Conservation (phyloP, 2,329 filamentous ascomycete genomes). For the Hirsutella rhossiliensis region DNA sequence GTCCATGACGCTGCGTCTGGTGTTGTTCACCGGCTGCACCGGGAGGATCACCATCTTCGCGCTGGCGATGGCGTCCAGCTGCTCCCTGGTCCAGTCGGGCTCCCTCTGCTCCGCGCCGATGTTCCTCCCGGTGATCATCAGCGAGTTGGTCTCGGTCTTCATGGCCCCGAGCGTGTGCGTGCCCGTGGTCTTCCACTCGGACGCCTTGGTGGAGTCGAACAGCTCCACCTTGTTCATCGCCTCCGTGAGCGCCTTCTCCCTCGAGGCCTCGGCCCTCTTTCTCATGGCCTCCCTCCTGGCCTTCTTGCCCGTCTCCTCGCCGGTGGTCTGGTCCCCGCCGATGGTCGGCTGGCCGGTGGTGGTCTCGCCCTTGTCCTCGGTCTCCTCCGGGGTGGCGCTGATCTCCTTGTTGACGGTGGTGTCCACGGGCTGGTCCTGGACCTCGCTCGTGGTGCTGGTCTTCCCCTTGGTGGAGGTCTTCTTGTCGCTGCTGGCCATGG, state of each 20-base stretch:
- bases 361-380: background rate
- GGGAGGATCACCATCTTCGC: background rate
- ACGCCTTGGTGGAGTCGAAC: background rate
- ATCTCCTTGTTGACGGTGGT: background rate
- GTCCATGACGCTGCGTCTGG: background rate
- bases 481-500: background rate
- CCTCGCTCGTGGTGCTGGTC: background rate
- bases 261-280: background rate
- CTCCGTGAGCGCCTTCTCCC: background rate
- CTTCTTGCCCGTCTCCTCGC: background rate
- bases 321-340: background rate
- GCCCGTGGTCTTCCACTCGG: background rate
- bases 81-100: background rate
- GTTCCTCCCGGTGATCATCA: background rate
- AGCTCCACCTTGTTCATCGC: background rate
- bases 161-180: background rate
- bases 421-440: background rate
- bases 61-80: background rate
- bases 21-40: background rate
- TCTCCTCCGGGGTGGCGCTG: background rate
- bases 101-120: background rate
- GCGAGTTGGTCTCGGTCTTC: background rate
- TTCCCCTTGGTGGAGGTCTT: background rate
- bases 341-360: background rate
- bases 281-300: background rate